Conservation (phyloP, 2,329 filamentous ascomycete species). For the Cyphellophora attinorum region DNA sequence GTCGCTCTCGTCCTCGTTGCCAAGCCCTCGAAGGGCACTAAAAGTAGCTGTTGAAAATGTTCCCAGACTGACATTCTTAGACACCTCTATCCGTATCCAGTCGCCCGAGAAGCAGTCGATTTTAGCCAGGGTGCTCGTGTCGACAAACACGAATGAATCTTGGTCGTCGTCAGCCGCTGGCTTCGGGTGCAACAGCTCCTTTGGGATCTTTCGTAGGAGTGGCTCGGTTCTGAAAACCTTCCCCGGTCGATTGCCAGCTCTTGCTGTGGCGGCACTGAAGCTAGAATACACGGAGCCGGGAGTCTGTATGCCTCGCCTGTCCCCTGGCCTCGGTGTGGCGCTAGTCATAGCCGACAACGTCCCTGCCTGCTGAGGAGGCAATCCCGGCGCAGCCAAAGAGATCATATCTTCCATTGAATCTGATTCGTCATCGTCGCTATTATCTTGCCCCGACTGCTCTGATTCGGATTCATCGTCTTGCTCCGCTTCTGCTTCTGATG, state of each 20-base stretch:
- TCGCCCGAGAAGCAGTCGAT: constrained; percentile 96
- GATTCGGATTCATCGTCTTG: constrained; percentile 56
- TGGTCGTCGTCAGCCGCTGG: constrained; percentile 79
- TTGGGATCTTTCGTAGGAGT: constrained; percentile 60
- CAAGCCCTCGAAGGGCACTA: constrained; percentile 9
- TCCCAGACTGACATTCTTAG: constrained; percentile 50
- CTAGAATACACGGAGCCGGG: constrained; percentile 84
- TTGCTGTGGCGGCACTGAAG: constrained; percentile 74
- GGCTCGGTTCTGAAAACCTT: constrained; percentile 79
- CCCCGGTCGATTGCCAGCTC: constrained; percentile 60
- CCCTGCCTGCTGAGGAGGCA: constrained; percentile 69
- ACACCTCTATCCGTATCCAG: constrained; percentile 78
- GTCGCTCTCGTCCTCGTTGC: constrained; percentile 49
- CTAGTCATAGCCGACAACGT: constrained; percentile 70
- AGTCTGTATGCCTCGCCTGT: constrained; percentile 63
- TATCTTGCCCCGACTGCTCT: constrained; percentile 33
- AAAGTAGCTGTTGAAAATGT: constrained; percentile 18
- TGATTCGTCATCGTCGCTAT: constrained; percentile 71
- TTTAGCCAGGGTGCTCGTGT: constrained; percentile 73
- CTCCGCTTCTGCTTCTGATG: constrained; percentile 42
- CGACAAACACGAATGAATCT: constrained; percentile 77
- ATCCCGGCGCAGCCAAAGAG: constrained; percentile 67
- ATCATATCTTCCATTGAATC: constrained; percentile 93
- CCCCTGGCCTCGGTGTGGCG: constrained; percentile 68
- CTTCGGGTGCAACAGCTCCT: constrained; percentile 75